These are phyloP conservation scores for Comarum palustre DNA, from an alignment of 306 rosid genomes.

Conservation along the genomic window DNA sequence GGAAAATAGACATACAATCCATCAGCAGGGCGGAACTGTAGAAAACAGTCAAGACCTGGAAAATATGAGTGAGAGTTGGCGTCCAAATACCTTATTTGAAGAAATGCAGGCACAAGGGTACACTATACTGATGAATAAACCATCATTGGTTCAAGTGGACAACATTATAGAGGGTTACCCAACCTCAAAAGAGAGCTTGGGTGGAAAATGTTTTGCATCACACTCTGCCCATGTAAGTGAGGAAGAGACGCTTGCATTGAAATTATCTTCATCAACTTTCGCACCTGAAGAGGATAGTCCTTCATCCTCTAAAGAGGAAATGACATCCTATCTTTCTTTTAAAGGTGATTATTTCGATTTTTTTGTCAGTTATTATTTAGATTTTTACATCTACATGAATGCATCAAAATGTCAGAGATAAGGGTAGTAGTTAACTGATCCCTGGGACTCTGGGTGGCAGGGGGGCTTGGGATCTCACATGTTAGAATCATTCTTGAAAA, in stretches of 20 bases:
- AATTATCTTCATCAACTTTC: constrained; percentile 55
- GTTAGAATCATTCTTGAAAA: background rate
- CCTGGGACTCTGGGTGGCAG: background rate
- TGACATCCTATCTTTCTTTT: constrained; percentile 70
- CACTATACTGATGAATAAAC: constrained; percentile 29
- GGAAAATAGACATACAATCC: constrained; percentile 49
- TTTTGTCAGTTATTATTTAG: too few relatives aligned
- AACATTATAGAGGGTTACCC: constrained; percentile 33
- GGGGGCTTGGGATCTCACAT: background rate
- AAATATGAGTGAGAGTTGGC: constrained; percentile 32
- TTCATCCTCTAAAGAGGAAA: constrained; percentile 56
- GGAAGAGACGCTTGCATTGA: constrained; percentile 50
- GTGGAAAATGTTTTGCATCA: constrained; percentile 32
- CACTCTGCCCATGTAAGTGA: constrained; percentile 36
- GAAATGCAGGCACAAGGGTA: constrained; percentile 41
- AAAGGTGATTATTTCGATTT: constrained; percentile 49
- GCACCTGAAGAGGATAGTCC: constrained; percentile 50
- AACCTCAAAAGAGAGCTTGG: constrained; percentile 35
- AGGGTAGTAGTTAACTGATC: background rate
- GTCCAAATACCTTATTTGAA: constrained; percentile 29
- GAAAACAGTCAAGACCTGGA: constrained; percentile 44
- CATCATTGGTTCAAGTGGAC: constrained; percentile 36
- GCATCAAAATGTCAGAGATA: background rate
- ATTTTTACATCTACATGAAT: too few relatives aligned
- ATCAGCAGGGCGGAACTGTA: constrained; percentile 32